Conservation (phyloP, 345 rosid species). For the Abelmoschus esculentus region DNA sequence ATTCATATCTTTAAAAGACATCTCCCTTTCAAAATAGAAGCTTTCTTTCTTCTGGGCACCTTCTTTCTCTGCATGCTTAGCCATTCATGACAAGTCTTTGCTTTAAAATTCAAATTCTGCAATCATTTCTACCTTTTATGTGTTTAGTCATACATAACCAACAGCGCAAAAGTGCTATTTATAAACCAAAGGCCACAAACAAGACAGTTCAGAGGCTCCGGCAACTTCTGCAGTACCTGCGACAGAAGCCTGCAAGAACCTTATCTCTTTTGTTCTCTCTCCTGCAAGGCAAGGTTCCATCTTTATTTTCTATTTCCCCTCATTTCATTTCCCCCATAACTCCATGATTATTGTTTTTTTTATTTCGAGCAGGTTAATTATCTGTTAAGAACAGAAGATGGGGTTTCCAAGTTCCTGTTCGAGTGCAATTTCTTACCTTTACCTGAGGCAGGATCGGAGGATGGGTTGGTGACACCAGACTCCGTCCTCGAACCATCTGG, state of each 20-base stretch:
- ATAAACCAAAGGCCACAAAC: constrained; percentile 33
- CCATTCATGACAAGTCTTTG: background rate
- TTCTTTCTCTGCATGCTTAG: background rate
- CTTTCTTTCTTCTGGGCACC: no score
- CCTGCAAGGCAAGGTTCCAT: constrained; percentile 95
- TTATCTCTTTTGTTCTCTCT: constrained; percentile 69
- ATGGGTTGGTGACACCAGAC: no score
- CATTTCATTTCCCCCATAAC: background rate
- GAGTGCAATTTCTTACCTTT: no score
- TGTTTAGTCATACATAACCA: constrained; percentile 64
- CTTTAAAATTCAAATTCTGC: background rate
- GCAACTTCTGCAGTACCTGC: constrained; percentile 19
- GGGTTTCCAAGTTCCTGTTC: constrained; percentile 46
- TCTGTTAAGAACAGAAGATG: constrained; percentile 46
- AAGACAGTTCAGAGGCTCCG: no score
- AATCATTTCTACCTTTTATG: background rate
- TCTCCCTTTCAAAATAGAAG: background rate
- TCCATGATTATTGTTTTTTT: background rate
- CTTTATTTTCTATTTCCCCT: background rate
- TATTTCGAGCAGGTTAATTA: constrained; percentile 40
- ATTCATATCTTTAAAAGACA: background rate
- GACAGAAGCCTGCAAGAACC: constrained; percentile 66
- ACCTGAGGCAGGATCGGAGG: no score
- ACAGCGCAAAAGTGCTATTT: constrained; percentile 78
- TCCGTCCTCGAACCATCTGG: no score